Evolutionary conservation across 1,139 yeast species (phyloP).

Genomic region (Taiozyma sp.): DNA sequence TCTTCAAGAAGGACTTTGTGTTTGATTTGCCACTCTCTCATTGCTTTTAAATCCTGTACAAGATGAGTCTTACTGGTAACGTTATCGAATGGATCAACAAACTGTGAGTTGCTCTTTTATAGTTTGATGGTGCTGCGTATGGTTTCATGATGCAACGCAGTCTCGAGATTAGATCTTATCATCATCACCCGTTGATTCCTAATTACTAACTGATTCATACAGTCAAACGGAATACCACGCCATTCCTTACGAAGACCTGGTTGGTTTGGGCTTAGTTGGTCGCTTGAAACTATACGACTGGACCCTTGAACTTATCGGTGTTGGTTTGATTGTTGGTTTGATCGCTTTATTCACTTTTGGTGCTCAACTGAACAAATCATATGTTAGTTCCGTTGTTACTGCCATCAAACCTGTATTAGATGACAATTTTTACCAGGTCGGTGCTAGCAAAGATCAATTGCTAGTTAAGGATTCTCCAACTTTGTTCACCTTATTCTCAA

Average conservation of each 20-base stretch:
- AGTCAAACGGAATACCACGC: slow-evolving; percentile 30
- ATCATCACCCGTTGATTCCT: not conserved
- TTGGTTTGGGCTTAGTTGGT: slow-evolving; percentile 42
- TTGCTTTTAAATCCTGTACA: not conserved
- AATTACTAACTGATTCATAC: not conserved
- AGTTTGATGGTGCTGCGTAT: not conserved
- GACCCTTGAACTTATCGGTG: slow-evolving; percentile 62
- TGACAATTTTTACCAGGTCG: slow-evolving; percentile 77
- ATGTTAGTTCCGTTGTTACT: slow-evolving; percentile 49
- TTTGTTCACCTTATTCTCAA: slow-evolving; percentile 72
- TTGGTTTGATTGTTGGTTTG: slow-evolving; percentile 45
- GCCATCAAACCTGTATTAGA: slow-evolving; percentile 46
- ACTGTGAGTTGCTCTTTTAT: slow-evolving; percentile 2
- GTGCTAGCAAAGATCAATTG: slow-evolving; percentile 46
- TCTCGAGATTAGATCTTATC: not conserved
- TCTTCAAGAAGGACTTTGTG: not conserved
- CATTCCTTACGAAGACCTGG: slow-evolving; percentile 47
- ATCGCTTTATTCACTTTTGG: slow-evolving; percentile 50
- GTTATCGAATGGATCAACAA: slow-evolving; percentile 33
- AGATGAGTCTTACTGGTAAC: not conserved
- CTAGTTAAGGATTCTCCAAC: slow-evolving; percentile 68
- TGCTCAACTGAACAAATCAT: slow-evolving; percentile 47
- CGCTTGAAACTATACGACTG: slow-evolving; percentile 56
- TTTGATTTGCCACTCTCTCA: not conserved
- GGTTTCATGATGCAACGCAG: not conserved